A percentile compares a stretch with the other conserved stretches of the same genome.
Evolutionary conservation across 495 filamentous ascomycete genomes (phyloP).

Genomic region (Neurospora cerealis): DNA sequence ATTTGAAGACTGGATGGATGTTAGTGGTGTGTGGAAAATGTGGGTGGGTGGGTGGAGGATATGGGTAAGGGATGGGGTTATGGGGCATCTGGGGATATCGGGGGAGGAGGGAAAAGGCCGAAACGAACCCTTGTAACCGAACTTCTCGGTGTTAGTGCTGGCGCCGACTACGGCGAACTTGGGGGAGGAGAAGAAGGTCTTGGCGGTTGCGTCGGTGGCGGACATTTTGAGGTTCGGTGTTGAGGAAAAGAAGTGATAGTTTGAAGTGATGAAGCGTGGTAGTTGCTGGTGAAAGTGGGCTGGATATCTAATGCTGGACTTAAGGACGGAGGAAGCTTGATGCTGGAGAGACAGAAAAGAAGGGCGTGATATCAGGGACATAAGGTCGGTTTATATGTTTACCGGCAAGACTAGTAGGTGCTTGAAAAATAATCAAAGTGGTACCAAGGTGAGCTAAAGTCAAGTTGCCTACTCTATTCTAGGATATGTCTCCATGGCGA

Average conservation of each 20-base stretch:
- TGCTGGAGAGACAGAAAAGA: background rate
- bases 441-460: background rate
- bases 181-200: conserved; percentile 72
- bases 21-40: conserved; percentile 7
- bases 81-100: background rate
- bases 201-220: conserved; percentile 51
- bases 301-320: background rate
- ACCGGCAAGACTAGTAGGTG: background rate
- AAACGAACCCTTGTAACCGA: conserved; percentile 73
- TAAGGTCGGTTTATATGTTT: background rate
- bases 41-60: background rate
- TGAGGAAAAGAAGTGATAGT: conserved; percentile 2
- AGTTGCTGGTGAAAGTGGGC: background rate
- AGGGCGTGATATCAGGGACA: background rate
- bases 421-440: background rate
- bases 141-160: conserved; percentile 71
- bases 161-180: conserved; percentile 88
- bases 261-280: background rate
- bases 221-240: conserved; percentile 20
- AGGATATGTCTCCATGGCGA: background rate
- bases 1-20: conserved; percentile 58
- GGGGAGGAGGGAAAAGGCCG: background rate
- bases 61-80: background rate
- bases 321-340: background rate
- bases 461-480: background rate